A percentile compares a stretch with the other conserved stretches of the same genome.
phyloP scores from a whole-genome alignment of 2,329 filamentous ascomycete species.

The Hypoxylon sp. region DNA sequence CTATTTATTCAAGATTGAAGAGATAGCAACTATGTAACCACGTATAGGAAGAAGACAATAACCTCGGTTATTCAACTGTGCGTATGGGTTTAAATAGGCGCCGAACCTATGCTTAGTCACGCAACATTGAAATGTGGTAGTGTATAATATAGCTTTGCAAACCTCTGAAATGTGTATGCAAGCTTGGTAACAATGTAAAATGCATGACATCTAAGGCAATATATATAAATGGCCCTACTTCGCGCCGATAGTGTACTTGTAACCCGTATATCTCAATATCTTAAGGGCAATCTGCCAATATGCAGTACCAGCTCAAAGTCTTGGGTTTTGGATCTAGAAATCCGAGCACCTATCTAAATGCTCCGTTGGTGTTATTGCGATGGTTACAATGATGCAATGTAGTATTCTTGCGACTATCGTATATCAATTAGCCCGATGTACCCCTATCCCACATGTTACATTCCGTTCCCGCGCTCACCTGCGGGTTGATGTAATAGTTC shows the following conservation, averaged over 20 bases:
- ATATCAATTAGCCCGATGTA: background rate
- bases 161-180: background rate
- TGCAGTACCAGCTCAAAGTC: background rate
- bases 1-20: background rate
- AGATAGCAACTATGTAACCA: background rate
- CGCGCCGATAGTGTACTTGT: no score
- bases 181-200: background rate
- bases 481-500: background rate
- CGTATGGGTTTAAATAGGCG: background rate
- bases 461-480: background rate
- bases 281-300: background rate
- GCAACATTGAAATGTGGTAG: background rate
- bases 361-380: background rate
- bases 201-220: background rate
- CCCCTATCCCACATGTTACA: slow-evolving; percentile 7
- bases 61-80: background rate
- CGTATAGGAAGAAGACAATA: no score
- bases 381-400: background rate
- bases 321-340: background rate
- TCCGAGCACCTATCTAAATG: background rate
- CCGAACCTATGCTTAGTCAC: no score
- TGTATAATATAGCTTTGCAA: background rate
- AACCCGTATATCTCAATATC: no score
- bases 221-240: no score
- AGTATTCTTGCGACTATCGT: background rate